Evolutionary conservation across 2,329 filamentous ascomycete genomes (phyloP), one percentile per base, ranked within the genome.

Genomic region (Fusarium pilosicola): DNA sequence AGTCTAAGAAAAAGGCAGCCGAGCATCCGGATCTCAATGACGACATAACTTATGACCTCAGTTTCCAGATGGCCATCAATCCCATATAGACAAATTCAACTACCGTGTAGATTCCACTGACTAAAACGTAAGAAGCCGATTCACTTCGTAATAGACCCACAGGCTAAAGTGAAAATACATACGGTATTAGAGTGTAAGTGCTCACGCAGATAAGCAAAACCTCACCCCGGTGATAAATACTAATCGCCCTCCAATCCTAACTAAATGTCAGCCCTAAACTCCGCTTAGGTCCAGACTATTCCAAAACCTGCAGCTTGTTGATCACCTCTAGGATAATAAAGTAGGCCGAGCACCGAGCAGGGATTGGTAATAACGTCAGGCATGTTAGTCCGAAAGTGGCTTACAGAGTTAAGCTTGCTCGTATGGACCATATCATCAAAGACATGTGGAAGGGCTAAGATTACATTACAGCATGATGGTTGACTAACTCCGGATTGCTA

Each of bases 321-420:
- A 58, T 49, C 41, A 49, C 13, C 20, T n/a, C n/a, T 10, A 41
- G 56, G 65, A 51, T 44, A 28, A 41, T 54, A 17, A 17, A 22
- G 26, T 18, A 69, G 52, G 32, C 71, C 71, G 71, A 74, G 68
- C 36, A 52, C 65, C 65, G 67, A 70, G 24, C 34, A 52, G 54
- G 52, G 74, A 70, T 77, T 79, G 75, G 74, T 79, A 79, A 79
- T 73, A 58, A 52, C 42, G 42, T 48, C 60, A 57, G 34, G 30
- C 49, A 18, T 65, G 57, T 73, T 74, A 54, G 71, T 57, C 74
- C 70, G 74, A 74, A 76, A 45, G 45, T 62, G 57, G 62, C 66
- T 45, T 66, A 45, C 49, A 54, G n/a, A 41, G 49, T 28, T 62
- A 42, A 44, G 20, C 57, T 55, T 41, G n/a, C 36, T 55, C 36